Evolutionary conservation across 2,329 filamentous ascomycete species (phyloP).

Genomic region (Colletotrichum sp.): DNA sequence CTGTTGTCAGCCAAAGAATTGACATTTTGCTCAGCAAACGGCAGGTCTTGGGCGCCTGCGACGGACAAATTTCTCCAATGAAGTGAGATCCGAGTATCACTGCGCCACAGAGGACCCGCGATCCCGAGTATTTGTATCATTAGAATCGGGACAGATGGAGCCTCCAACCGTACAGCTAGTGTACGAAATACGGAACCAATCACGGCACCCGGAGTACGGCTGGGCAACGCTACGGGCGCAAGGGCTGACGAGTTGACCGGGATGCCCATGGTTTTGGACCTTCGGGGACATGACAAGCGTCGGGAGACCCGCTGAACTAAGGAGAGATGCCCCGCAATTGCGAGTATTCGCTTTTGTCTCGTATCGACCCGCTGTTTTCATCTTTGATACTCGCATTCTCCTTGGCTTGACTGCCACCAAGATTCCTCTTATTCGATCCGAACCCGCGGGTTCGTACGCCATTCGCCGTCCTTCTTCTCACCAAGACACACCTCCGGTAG

Average conservation of each 20-base stretch:
- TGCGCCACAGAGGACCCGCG: background rate
- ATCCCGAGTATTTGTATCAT: background rate
- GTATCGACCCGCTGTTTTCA: background rate
- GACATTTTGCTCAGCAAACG: background rate
- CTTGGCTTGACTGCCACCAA: background rate
- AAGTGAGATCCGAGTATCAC: background rate
- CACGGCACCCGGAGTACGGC: background rate
- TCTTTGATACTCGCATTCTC: background rate
- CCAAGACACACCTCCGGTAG: background rate
- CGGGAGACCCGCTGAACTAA: background rate
- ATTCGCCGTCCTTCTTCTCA: background rate
- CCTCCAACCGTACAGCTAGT: background rate
- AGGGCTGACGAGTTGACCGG: background rate
- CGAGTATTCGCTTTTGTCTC: slow-evolving; percentile 11
- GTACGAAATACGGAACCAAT: background rate
- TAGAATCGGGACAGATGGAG: background rate
- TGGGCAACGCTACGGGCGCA: background rate
- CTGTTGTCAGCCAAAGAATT: background rate
- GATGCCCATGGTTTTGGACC: background rate
- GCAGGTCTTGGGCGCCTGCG: background rate
- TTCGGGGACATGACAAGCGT: background rate
- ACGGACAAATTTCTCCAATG: background rate
- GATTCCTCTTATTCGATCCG: background rate
- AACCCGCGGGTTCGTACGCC: slow-evolving; percentile 8
- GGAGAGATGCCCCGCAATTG: background rate